Conservation (phyloP, 2,329 filamentous ascomycete species). For the Aureobasidium sp. region DNA sequence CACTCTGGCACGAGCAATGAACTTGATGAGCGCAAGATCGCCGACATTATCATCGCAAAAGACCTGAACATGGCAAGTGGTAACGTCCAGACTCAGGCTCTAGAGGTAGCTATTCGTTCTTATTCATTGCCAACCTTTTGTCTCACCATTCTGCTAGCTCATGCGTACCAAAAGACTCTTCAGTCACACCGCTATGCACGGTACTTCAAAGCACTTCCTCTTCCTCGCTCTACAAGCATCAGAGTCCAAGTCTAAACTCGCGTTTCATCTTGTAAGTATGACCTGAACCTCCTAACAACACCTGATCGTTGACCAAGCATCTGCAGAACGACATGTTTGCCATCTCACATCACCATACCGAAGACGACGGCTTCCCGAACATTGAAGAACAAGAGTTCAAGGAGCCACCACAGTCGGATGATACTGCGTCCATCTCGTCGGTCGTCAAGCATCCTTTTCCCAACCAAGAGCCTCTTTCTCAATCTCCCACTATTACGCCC, state of each 20-base stretch:
- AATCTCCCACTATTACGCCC: constrained; percentile 17
- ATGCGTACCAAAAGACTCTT: constrained; percentile 71
- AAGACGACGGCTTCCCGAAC: constrained; percentile 63
- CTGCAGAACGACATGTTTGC: constrained; percentile 67
- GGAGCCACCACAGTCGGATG: neutral
- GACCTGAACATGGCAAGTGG: constrained; percentile 67
- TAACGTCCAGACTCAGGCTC: constrained; percentile 71
- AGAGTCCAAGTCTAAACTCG: constrained; percentile 26
- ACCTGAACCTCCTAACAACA: neutral
- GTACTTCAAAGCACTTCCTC: constrained; percentile 68
- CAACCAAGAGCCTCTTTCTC: constrained; percentile 29
- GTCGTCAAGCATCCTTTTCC: constrained; percentile 22
- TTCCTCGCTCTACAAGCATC: constrained; percentile 61
- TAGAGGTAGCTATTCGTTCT: constrained; percentile 35
- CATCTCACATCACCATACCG: constrained; percentile 76
- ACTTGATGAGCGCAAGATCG: constrained; percentile 50
- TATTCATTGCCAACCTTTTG: constrained; percentile 14
- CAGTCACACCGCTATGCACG: constrained; percentile 63
- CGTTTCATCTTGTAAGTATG: constrained; percentile 29
- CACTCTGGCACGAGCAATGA: constrained; percentile 12
- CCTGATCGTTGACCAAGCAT: neutral
- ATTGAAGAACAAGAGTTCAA: constrained; percentile 47
- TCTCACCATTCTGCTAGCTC: constrained; percentile 43
- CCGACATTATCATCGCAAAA: constrained; percentile 74
- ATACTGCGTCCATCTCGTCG: constrained; percentile 24